A percentile compares a stretch with the other conserved stretches of the same genome.
Conservation (phyloP, 441 rosid species). For the Manihot esculenta region DNA sequence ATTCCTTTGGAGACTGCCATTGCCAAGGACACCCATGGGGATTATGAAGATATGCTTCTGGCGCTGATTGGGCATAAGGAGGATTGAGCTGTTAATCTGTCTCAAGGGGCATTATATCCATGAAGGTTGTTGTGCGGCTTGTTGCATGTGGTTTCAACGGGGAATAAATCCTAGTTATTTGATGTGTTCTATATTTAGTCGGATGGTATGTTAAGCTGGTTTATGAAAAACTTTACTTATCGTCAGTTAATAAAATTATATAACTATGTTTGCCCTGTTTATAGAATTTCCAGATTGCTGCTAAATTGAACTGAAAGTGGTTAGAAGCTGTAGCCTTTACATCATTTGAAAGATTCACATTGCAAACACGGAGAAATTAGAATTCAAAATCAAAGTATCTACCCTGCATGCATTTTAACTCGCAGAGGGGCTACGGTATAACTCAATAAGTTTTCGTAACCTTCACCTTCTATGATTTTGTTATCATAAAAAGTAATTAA, state of each 20-base stretch:
- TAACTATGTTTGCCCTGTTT: neutral
- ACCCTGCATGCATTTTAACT: too few species aligned
- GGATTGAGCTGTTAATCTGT: slow-evolving; percentile 33
- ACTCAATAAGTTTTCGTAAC: too few species aligned
- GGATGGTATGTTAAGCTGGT: slow-evolving; percentile 8
- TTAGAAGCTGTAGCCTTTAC: neutral
- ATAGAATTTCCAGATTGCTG: neutral
- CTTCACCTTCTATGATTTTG: too few species aligned
- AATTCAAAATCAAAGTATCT: too few species aligned
- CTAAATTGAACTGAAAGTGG: neutral
- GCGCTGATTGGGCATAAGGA: slow-evolving; percentile 63
- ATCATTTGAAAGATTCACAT: neutral
- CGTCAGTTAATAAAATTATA: slow-evolving; percentile 6
- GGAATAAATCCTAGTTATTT: neutral
- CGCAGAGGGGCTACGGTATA: too few species aligned
- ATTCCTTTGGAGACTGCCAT: slow-evolving; percentile 63
- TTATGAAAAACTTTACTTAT: slow-evolving; percentile 9
- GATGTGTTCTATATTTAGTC: slow-evolving; percentile 14
- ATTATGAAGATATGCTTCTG: slow-evolving; percentile 75
- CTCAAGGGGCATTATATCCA: slow-evolving; percentile 8
- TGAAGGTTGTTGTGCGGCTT: slow-evolving; percentile 9
- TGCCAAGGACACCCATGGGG: slow-evolving; percentile 68
- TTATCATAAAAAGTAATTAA: too few species aligned
- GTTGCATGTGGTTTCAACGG: neutral
- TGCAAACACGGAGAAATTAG: too few species aligned